These are phyloP conservation scores for Ampelocalamus luodianensis DNA, from an alignment of 176 grass and related monocot genomes.

Conservation along the genomic window DNA sequence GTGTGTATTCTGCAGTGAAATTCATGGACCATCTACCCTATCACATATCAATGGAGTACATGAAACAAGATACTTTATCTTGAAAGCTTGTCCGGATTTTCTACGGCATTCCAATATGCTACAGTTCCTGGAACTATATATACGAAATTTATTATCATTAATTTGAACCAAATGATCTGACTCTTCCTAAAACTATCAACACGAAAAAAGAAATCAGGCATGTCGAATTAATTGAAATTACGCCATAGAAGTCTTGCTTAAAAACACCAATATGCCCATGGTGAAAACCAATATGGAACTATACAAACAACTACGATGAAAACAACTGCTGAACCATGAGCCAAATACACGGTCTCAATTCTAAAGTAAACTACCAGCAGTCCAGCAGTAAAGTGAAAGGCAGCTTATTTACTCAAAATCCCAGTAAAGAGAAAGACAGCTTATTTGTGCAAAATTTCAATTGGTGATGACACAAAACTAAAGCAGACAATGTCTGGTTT, in stretches of 20 bases:
- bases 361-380: too few species aligned
- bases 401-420: not conserved
- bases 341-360: not conserved
- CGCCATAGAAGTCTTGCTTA: too few species aligned
- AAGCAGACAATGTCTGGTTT: not conserved
- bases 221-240: too few species aligned
- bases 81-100: constrained; percentile 29
- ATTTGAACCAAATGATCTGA: not conserved
- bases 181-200: not conserved
- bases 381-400: not conserved
- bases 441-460: not conserved
- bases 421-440: not conserved
- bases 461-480: not conserved
- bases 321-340: not conserved
- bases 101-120: not conserved
- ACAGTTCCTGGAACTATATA: not conserved
- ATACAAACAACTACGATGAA: not conserved
- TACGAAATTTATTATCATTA: not conserved
- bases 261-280: not conserved
- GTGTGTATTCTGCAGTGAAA: constrained; percentile 36
- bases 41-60: constrained; percentile 41
- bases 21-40: constrained; percentile 42
- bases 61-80: constrained; percentile 40
- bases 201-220: not conserved
- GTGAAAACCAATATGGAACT: not conserved